Base-by-base conservation (phyloP, 2,329 filamentous ascomycete species). In the Pezicula rhizophila region DNA sequence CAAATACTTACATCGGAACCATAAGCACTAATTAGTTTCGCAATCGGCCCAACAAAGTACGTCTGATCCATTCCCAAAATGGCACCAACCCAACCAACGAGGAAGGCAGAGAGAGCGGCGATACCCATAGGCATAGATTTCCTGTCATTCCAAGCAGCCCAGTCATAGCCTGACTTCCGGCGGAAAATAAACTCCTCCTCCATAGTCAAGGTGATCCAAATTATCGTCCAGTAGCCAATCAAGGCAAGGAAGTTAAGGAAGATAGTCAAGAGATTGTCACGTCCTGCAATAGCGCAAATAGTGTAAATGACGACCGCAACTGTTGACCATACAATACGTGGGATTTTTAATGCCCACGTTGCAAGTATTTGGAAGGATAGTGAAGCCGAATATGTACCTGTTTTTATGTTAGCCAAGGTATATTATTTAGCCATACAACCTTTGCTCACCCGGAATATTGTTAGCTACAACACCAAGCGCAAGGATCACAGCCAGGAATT, bases 171-270 rank as follows among this genome's bases (percentile, higher is more conserved):
- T 1, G 57, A 54, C 1, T 50, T 55, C 3, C 70, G 67, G 2
- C 80, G 72, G 63, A 87, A 87, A 43, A 87, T 69, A 17, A 82
- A 62, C 43, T 82, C 76, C 59, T 87, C 84, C 58, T 80, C 73
- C 2, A 82, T 64, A 2, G 78, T 69, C 42, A 87, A 83, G 2
- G 76, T 74, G 17, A 85, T 72, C 79, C 80, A 84, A 40, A 85
- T 78, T 12, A 74, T 74, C 14, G 84, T 74, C 82, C 55, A 52
- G 64, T 86, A 87, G 2, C 83, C 84, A 78, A 87, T 86, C 18
- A 87, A 66, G 0, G 81, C 80, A 5, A 87, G 70, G 62, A 87
- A 85, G 60, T 86, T 86, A 10, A 78, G 80, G 61, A 87, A 85
- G 50, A 87, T 84, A 23, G 73, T 73, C 0, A 80, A 76, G 2